Conservation (phyloP, 2,329 filamentous ascomycete genomes). For the Verticillium tricorpus region DNA sequence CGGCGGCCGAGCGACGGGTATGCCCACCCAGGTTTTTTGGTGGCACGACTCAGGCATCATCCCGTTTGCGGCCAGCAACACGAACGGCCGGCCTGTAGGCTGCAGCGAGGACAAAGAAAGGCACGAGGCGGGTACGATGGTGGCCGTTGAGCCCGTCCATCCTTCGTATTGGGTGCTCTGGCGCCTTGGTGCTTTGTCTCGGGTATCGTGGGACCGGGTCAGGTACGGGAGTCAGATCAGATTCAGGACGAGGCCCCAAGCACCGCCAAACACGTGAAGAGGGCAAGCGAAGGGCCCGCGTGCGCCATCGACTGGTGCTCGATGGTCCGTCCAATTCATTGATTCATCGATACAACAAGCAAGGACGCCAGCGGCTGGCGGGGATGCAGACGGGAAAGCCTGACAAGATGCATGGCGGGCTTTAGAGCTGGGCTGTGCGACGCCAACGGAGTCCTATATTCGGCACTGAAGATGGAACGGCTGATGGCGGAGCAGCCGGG, state of each 20-base stretch:
- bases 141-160: background rate
- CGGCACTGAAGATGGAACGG: background rate
- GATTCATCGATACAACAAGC: too few relatives aligned
- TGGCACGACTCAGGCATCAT: background rate
- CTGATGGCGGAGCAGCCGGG: background rate
- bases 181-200: background rate
- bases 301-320: background rate
- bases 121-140: background rate
- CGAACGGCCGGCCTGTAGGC: background rate
- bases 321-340: background rate
- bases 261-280: background rate
- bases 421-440: background rate
- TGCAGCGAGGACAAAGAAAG: background rate
- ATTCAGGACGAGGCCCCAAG: background rate
- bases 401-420: background rate
- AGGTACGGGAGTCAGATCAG: background rate
- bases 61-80: background rate
- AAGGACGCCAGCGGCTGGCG: too few relatives aligned
- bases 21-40: background rate
- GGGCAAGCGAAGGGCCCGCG: background rate
- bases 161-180: background rate
- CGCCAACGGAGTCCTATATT: background rate
- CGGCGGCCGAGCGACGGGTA: background rate
- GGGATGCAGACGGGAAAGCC: background rate
- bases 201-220: background rate